These are phyloP conservation scores for Trichophyton equinum DNA, from an alignment of 2,329 filamentous ascomycete genomes.

Conservation along the genomic window DNA sequence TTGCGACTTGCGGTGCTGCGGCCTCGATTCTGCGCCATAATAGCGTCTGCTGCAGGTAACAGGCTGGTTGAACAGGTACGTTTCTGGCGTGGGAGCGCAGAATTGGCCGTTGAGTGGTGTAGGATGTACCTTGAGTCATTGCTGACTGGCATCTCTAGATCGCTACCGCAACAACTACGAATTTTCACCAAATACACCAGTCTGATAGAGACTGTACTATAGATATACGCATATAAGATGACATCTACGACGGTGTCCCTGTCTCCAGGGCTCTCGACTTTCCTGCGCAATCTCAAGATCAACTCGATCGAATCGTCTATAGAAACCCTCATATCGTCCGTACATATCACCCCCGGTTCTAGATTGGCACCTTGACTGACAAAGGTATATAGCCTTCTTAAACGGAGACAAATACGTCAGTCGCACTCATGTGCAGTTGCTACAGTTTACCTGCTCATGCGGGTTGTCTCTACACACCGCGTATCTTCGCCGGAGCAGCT, in stretches of 20 bases:
- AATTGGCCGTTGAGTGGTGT: too few species aligned
- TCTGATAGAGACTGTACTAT: not conserved
- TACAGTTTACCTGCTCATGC: constrained; percentile 75
- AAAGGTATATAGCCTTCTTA: constrained; percentile 54
- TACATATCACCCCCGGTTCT: not conserved
- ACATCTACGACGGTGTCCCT: not conserved
- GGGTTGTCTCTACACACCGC: constrained; percentile 70
- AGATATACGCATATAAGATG: not conserved
- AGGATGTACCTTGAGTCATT: not conserved
- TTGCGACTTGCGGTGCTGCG: not conserved
- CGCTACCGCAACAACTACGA: not conserved
- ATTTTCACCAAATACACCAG: too few species aligned
- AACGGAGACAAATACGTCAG: constrained; percentile 77
- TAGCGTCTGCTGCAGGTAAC: not conserved
- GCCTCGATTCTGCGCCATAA: not conserved
- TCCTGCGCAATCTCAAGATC: constrained; percentile 9
- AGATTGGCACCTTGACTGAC: not conserved
- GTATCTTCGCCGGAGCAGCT: constrained; percentile 67
- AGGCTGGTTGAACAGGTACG: not conserved
- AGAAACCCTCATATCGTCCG: constrained; percentile 11
- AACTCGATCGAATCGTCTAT: constrained; percentile 10
- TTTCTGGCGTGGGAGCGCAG: not conserved
- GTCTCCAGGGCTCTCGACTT: constrained; percentile 10
- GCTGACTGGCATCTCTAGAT: not conserved
- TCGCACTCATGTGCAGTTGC: constrained; percentile 82